These are phyloP conservation scores for Rugosomyces carneus DNA, from an alignment of 1,284 basidiomycete species.

Conservation along the genomic window DNA sequence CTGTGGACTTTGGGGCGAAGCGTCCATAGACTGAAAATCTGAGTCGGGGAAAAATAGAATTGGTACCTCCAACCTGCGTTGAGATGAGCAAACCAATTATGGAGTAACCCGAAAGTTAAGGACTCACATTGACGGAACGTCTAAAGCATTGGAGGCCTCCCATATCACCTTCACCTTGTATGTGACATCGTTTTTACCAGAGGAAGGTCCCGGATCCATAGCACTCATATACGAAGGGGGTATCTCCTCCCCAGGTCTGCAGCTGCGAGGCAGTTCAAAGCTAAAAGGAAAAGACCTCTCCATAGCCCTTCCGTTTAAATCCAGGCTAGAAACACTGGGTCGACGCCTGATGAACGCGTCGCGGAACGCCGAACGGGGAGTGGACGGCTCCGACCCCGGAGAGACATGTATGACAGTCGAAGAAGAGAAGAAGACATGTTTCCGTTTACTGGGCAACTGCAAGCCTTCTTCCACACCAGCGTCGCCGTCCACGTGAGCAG, in stretches of 20 bases:
- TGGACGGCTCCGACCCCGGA: conserved; percentile 28
- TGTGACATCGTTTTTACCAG: conserved; percentile 36
- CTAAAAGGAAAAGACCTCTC: conserved; percentile 48
- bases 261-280: conserved; percentile 50
- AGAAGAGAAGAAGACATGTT: conserved; percentile 54
- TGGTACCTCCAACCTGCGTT: conserved; percentile 55
- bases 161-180: conserved; percentile 56
- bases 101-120: conserved; percentile 8
- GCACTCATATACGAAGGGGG: conserved; percentile 48
- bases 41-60: conserved; percentile 52
- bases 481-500: conserved; percentile 26
- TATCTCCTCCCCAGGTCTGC: conserved; percentile 47
- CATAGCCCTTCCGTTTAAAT: conserved; percentile 22
- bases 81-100: conserved; percentile 10
- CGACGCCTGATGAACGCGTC: conserved; percentile 43
- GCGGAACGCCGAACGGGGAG: conserved; percentile 42
- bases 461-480: conserved; percentile 17
- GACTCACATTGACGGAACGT: conserved; percentile 45
- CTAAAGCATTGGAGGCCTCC: conserved; percentile 44
- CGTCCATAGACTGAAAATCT: conserved; percentile 56
- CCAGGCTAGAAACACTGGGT: conserved; percentile 35
- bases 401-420: conserved; percentile 41
- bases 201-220: conserved; percentile 17
- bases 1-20: conserved; percentile 33
- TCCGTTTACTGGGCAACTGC: conserved; percentile 28